Conservation (phyloP, 2,329 filamentous ascomycete genomes). For the Hymenoscyphus infarciens region DNA sequence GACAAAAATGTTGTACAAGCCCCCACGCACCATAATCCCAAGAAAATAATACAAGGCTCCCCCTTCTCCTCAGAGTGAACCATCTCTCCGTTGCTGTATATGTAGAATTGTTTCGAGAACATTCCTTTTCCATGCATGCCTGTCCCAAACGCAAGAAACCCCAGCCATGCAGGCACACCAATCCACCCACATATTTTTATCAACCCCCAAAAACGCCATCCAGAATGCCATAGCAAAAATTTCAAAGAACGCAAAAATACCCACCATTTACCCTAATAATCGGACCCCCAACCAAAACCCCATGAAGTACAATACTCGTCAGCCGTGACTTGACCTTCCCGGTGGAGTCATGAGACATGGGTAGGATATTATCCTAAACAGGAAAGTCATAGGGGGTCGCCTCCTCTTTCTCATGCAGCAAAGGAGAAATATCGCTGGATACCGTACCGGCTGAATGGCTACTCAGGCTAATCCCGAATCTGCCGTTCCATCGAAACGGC, state of each 20-base stretch:
- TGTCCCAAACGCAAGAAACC: not conserved
- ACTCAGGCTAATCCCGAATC: slow-evolving; percentile 2
- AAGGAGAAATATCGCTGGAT: not conserved
- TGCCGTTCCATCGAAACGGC: not conserved
- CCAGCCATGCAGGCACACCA: not conserved
- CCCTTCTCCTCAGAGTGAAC: not conserved
- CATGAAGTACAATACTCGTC: too few relatives aligned
- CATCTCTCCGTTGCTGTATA: not conserved
- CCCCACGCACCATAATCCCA: not conserved
- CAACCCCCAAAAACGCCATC: not conserved
- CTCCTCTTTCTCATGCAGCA: not conserved
- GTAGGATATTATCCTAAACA: not conserved
- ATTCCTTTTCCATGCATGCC: not conserved
- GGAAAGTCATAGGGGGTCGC: slow-evolving; percentile 1
- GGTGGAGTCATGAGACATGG: not conserved
- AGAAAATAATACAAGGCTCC: not conserved
- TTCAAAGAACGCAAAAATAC: not conserved
- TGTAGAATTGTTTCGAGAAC: not conserved
- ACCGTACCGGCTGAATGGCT: slow-evolving; percentile 1
- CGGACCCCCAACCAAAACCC: too few relatives aligned
- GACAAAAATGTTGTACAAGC: not conserved
- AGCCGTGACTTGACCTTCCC: not conserved
- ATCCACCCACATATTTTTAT: not conserved
- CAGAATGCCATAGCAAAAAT: not conserved
- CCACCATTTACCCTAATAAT: too few relatives aligned